Percentiles rank a stretch among this genome's conserved stretches.
Conservation (phyloP, 805 yeast species). For the Hanseniaspora pseudoguilliermondii region DNA sequence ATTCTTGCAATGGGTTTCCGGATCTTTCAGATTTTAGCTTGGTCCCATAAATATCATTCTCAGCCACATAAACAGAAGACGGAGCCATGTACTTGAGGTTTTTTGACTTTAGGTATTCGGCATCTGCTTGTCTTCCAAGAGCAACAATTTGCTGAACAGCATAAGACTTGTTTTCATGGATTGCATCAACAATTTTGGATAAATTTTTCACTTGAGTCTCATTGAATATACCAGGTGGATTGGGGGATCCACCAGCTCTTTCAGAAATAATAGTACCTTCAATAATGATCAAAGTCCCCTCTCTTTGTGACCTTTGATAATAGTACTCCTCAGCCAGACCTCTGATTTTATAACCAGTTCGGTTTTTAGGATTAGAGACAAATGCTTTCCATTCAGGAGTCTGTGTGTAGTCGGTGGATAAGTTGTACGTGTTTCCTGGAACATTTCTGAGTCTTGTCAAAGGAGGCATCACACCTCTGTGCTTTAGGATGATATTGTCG, state of each 20-base stretch:
- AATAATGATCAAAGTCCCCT: constrained; percentile 45
- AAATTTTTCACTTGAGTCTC: constrained; percentile 38
- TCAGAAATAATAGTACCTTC: constrained; percentile 44
- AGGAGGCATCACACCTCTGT: constrained; percentile 34
- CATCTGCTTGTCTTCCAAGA: constrained; percentile 32
- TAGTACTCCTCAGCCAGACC: constrained; percentile 38
- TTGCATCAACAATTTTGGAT: constrained; percentile 36
- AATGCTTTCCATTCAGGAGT: not conserved
- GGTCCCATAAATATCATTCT: constrained; percentile 21
- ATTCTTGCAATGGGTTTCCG: constrained; percentile 24
- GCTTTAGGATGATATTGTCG: constrained; percentile 21
- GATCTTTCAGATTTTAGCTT: constrained; percentile 24
- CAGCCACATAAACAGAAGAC: constrained; percentile 27
- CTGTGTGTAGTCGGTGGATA: constrained; percentile 15
- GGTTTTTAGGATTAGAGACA: constrained; percentile 22
- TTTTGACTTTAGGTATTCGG: constrained; percentile 27
- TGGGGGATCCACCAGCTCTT: constrained; percentile 30
- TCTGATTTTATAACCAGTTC: constrained; percentile 19
- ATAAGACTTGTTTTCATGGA: constrained; percentile 39
- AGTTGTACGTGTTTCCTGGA: constrained; percentile 16
- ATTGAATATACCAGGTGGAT: constrained; percentile 39
- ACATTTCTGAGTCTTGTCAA: constrained; percentile 35
- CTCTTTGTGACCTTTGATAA: constrained; percentile 37
- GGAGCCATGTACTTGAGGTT: constrained; percentile 33
- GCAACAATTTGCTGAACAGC: constrained; percentile 41